Evolutionary conservation across 2,329 filamentous ascomycete species (phyloP).

Genomic region (Phaeosphaeria sp.): DNA sequence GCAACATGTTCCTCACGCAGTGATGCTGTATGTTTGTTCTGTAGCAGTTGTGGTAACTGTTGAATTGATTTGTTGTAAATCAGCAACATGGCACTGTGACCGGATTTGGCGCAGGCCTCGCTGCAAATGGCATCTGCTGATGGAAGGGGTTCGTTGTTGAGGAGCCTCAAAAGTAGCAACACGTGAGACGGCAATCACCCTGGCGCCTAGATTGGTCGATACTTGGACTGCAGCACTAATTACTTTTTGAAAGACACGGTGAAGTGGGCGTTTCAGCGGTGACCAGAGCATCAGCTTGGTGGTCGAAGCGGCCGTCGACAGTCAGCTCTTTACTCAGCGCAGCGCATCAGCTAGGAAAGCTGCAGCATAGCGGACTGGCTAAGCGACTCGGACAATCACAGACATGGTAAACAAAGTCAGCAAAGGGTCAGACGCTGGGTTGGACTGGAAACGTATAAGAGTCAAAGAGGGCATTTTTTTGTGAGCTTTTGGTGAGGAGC

Average conservation of each 20-base stretch:
- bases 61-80: not conserved
- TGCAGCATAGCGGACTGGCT: not conserved
- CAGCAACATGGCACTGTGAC: not conserved
- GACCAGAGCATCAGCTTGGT: constrained; percentile 1
- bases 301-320: constrained; percentile 2
- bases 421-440: not conserved
- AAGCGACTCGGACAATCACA: not conserved
- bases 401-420: constrained; percentile 1
- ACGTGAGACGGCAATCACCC: not conserved
- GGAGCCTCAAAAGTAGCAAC: not conserved
- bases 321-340: constrained; percentile 17
- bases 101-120: not conserved
- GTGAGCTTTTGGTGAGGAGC: constrained; percentile 17
- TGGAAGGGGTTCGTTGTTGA: not conserved
- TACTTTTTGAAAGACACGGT: not conserved
- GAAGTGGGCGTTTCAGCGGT: constrained; percentile 9
- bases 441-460: not conserved
- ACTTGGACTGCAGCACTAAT: not conserved
- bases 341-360: constrained; percentile 14
- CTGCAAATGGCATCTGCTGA: not conserved
- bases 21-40: not conserved
- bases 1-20: not conserved
- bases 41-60: not conserved
- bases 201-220: not conserved
- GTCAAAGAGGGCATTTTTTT: not conserved